A percentile compares a stretch with the other conserved stretches of the same genome.
These are phyloP conservation scores for Tetrapisispora taiwanensis DNA, from an alignment of 805 yeast genomes.

Conservation along the genomic window DNA sequence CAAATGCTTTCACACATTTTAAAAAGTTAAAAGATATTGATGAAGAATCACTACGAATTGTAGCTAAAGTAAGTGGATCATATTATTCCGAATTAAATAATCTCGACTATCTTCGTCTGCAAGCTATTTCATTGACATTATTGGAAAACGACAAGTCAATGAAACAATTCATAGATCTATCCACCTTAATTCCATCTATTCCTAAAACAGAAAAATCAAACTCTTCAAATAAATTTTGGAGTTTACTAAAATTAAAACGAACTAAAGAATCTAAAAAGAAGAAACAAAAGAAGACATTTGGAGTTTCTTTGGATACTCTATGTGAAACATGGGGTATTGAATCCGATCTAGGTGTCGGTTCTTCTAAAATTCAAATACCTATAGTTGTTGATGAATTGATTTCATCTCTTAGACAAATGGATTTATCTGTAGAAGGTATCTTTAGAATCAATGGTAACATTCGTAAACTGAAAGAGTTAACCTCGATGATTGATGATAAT, in stretches of 20 bases:
- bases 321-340: conserved; percentile 69
- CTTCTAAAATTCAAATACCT: conserved; percentile 71
- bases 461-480: conserved; percentile 61
- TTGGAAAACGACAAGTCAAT: conserved; percentile 12
- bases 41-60: conserved; percentile 13
- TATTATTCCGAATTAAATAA: conserved; percentile 47
- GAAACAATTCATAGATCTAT: conserved; percentile 5
- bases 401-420: conserved; percentile 75
- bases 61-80: conserved; percentile 27
- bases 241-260: conserved; percentile 21
- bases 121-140: conserved; percentile 38
- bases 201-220: not conserved
- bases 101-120: conserved; percentile 44
- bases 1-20: conserved; percentile 84
- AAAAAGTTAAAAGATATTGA: conserved; percentile 31
- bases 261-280: conserved; percentile 19
- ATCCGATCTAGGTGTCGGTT: conserved; percentile 76
- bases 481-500: conserved; percentile 60
- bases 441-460: conserved; percentile 95
- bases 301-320: conserved; percentile 59
- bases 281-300: conserved; percentile 49
- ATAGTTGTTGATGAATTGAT: conserved; percentile 78
- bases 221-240: conserved; percentile 20
- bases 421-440: conserved; percentile 91
- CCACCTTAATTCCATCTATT: conserved; percentile 1